Conservation (phyloP, 2,329 filamentous ascomycete genomes). For the Sclerotinia minor region DNA sequence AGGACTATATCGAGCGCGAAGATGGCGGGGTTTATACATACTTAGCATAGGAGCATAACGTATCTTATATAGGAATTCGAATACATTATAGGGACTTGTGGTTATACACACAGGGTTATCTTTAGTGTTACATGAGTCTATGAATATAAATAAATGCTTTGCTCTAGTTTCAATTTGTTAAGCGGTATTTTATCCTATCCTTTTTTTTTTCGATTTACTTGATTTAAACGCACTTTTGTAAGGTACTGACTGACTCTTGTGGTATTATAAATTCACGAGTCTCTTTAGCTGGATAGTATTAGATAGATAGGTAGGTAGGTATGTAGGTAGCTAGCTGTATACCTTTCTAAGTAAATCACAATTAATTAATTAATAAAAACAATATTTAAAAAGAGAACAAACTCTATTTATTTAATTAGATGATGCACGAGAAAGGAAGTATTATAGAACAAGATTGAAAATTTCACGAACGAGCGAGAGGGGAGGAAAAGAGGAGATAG, state of each 20-base stretch:
- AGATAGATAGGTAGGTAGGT: too few species aligned
- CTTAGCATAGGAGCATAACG: constrained; percentile 52
- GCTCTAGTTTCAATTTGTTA: not conserved
- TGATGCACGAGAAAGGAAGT: too few species aligned
- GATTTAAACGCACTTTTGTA: not conserved
- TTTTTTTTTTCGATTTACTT: not conserved
- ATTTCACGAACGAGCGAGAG: too few species aligned
- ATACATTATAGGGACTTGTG: not conserved
- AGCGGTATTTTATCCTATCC: not conserved
- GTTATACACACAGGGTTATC: not conserved
- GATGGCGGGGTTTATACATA: constrained; percentile 69
- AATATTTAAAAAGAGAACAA: too few species aligned
- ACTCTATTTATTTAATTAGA: too few species aligned
- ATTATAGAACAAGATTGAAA: too few species aligned
- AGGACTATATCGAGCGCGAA: constrained; percentile 86
- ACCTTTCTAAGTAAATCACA: too few species aligned
- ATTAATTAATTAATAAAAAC: too few species aligned
- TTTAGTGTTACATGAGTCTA: not conserved
- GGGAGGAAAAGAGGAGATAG: too few species aligned
- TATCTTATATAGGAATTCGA: not conserved
- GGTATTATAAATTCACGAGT: not conserved
- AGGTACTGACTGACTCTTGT: not conserved
- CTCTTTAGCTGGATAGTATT: too few species aligned
- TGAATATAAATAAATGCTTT: constrained; percentile 2
- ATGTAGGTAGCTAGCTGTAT: too few species aligned